These are phyloP conservation scores for Pseudogymnoascus verrucosus DNA, from an alignment of 2,329 filamentous ascomycete species.

Conservation along the genomic window DNA sequence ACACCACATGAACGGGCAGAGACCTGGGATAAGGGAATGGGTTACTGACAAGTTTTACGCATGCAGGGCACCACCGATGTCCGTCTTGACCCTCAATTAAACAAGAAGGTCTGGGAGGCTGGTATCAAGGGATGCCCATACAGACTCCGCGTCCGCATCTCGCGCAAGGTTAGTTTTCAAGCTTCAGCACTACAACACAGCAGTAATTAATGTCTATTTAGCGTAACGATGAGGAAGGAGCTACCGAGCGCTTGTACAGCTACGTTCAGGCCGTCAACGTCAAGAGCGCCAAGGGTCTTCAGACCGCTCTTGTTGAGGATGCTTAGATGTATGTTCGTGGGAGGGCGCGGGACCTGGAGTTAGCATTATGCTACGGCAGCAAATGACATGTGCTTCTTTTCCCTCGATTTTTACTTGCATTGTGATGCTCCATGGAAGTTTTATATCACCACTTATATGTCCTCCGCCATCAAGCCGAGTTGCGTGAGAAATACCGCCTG, in stretches of 20 bases:
- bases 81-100: constrained; percentile 95
- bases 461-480: not conserved
- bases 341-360: constrained; percentile 13
- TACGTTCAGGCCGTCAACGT: constrained; percentile 99
- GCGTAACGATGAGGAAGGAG: constrained; percentile 99
- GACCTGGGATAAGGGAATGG: constrained; percentile 5
- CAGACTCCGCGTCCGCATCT: constrained; percentile 96
- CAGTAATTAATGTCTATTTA: not conserved
- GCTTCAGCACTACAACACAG: not conserved
- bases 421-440: not conserved
- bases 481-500: not conserved
- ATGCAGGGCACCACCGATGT: constrained; percentile 87
- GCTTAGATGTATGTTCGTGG: constrained; percentile 33
- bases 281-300: constrained; percentile 97
- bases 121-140: constrained; percentile 98
- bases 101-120: constrained; percentile 99
- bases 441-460: not conserved
- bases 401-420: constrained; percentile 3
- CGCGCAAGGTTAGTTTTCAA: constrained; percentile 53
- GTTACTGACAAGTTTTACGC: constrained; percentile 18
- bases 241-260: constrained; percentile 99
- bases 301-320: constrained; percentile 75
- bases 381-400: constrained; percentile 14
- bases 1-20: not conserved
- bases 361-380: constrained; percentile 14